phyloP scores from a whole-genome alignment of 768 basidiomycete species.

The Pholiota molesta region DNA sequence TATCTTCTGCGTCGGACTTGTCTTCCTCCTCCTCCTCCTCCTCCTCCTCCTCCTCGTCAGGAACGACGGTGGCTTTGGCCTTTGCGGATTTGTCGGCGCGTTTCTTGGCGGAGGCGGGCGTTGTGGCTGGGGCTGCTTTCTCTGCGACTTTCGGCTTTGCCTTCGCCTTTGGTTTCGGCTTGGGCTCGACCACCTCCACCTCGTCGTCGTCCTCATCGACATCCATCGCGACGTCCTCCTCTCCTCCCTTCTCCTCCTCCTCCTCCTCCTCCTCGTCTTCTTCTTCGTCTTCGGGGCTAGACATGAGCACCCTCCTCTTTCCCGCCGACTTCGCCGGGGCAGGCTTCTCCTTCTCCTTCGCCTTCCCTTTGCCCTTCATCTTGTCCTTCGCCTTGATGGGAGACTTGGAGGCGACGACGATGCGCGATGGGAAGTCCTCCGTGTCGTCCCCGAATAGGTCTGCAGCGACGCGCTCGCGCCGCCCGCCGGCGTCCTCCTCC shows the following conservation, averaged over 20 bases:
- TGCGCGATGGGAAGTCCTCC: background rate
- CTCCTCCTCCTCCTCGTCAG: background rate
- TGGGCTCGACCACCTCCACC: background rate
- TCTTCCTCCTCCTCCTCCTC: background rate
- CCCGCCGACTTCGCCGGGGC: background rate
- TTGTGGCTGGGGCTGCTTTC: background rate
- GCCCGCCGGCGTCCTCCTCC: background rate
- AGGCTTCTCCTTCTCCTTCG: background rate
- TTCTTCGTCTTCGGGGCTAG: background rate
- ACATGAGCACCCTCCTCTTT: background rate
- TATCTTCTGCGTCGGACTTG: constrained; percentile 7
- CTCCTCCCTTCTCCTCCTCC: constrained; percentile 10
- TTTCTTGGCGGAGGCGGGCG: background rate
- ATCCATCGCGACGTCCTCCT: background rate
- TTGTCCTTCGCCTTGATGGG: constrained; percentile 9
- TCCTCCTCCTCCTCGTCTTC: background rate
- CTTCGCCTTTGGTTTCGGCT: constrained; percentile 6
- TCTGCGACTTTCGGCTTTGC: background rate
- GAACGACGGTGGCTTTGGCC: background rate
- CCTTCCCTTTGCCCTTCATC: background rate
- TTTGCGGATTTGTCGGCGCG: background rate
- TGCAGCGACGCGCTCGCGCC: background rate
- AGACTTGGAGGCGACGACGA: background rate
- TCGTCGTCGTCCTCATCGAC: constrained; percentile 12
- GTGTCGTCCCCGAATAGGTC: background rate